Evolutionary conservation across 768 basidiomycete genomes (phyloP), one percentile per base, ranked within the genome.

Genomic region (Amyloporia xantha): DNA sequence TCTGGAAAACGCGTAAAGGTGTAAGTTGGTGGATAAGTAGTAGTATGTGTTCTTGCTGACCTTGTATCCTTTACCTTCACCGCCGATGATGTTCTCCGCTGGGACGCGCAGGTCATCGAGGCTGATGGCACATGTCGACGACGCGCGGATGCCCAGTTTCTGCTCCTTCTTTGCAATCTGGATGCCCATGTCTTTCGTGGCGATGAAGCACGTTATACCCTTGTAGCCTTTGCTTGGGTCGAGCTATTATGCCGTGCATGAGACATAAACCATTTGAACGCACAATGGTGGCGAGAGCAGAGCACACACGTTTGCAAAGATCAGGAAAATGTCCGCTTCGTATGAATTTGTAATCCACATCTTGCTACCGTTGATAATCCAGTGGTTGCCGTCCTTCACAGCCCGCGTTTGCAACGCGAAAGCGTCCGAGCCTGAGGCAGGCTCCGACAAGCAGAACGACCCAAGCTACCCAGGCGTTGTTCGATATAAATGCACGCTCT

Each of bases 261-360:
- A n/a, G n/a, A 40, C 9, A 21, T 35, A 35, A 35, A 35, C 33
- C 5, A 17, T 27, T 13, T 37, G 11, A 33, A n/a, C n/a, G 25
- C 44, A 44, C 21, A 24, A 24, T 24, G 33, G 33, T 27, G 44
- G 27, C 48, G 40, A 17, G 30, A 21, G n/a, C 9, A 28, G 30
- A 6, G 27, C n/a, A 63, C 79, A 51, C 49, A 92, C 91, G 53
- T 91, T 99, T 44, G 96, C 96, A 53, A 99, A 98, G 42, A 98
- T 88, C 56, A 95, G 82, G 72, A 88, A 89, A 35, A 94, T 76
- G 40, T 92, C 89, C 1, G 91, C 92, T 67, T 94, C 91, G 50
- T 81, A 77, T 0, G 92, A 94, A 68, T 97, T 97, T 21, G 93
- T 95, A 51, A 97, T 96, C 93, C 93, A 96, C 93, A 95, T 94